These are phyloP conservation scores for Candida verbasci DNA, from an alignment of 805 yeast species.

Conservation along the genomic window DNA sequence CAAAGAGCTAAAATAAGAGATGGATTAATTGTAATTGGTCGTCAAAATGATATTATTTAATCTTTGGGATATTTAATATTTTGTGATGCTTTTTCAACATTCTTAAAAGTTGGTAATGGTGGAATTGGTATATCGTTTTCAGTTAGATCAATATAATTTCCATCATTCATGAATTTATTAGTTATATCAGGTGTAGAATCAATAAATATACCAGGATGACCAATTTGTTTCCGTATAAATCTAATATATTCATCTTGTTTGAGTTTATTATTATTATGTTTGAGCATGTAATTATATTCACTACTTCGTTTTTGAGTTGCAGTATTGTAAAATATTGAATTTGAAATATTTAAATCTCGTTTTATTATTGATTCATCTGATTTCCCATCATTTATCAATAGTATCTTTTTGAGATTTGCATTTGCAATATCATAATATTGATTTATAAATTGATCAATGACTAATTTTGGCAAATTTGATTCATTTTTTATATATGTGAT, in stretches of 20 bases:
- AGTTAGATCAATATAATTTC: constrained; percentile 18
- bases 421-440: constrained; percentile 15
- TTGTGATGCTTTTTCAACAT: constrained; percentile 56
- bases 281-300: constrained; percentile 15
- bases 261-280: constrained; percentile 8
- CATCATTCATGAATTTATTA: constrained; percentile 17
- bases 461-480: constrained; percentile 45
- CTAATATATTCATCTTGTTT: constrained; percentile 19
- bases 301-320: constrained; percentile 20
- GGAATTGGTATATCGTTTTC: constrained; percentile 19
- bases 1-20: constrained; percentile 46
- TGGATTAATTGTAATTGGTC: constrained; percentile 64
- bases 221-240: constrained; percentile 18
- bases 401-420: constrained; percentile 11
- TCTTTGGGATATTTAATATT: constrained; percentile 38
- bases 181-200: constrained; percentile 34
- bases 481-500: constrained; percentile 41
- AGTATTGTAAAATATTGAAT: constrained; percentile 23
- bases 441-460: constrained; percentile 35
- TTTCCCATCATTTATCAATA: constrained; percentile 7
- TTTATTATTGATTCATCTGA: constrained; percentile 13
- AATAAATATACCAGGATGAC: constrained; percentile 31
- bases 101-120: constrained; percentile 53
- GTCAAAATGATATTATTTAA: constrained; percentile 61
- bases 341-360: constrained; percentile 19